Evolutionary conservation across 192 early-diverging fungal genomes (phyloP), one percentile per base, ranked within the genome.

Genomic region (Coemansia sp.): DNA sequence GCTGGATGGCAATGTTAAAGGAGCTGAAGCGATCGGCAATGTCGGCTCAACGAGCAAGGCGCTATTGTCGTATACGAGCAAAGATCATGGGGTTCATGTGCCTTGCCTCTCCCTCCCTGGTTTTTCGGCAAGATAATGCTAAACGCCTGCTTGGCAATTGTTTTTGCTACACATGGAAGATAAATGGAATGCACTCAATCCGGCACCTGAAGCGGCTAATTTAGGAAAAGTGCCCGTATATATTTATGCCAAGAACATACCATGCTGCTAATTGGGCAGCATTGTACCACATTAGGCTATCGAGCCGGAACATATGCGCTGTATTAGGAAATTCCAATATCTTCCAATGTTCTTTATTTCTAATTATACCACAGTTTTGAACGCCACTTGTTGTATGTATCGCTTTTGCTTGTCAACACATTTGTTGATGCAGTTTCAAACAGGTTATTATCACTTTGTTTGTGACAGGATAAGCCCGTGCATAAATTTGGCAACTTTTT

Each of bases 11-110:
- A 49, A 9, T 19, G 47, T 19, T 20, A 49, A 49, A 3, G 47
- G 47, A 49, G 16, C 47, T 49, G 47, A 19, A n/a, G 47, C 18
- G 47, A 49, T 49, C 47, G 47, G 47, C 47, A 49, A 49, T 49
- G 47, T 20, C 47, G 12, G 41, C 16, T 12, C 41, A 43, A 43
- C 13, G 41, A 43, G 41, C 12, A 43, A 43, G 41, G 41, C 41
- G 41, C 41, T 43, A 43, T 43, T 43, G 41, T 43, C 41, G 16
- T 43, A 43, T 43, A 43, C 41, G 41, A 12, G 41, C 16, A 10
- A 10, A 4, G 41, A 43, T 43, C 41, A 43, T 43, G 41, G 41
- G 41, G 16, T 16, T 32, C 41, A 43, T 5, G 41, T 16, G 41
- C 41, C 14, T 43, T 43, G 32, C 16, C 41, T 41, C 39, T n/a